Evolutionary conservation across 176 grass and related monocot species (phyloP), one percentile per base, ranked within the genome.

Genomic region (Avena insularis): DNA sequence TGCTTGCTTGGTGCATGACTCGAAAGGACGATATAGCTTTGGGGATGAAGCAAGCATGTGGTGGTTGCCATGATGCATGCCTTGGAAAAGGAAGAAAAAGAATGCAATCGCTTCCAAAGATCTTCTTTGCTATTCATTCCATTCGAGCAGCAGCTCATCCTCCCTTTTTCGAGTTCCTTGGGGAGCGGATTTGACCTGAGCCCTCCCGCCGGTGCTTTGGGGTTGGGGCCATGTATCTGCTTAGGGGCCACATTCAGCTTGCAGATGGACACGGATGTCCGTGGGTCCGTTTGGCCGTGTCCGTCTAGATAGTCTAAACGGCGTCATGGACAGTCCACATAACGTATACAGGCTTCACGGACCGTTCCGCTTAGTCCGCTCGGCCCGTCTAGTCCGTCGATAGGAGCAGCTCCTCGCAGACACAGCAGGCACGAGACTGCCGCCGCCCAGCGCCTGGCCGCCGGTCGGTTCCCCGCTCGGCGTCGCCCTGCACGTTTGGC

Each of bases 1-100:
- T 50, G 35, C 81, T 48, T 50, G 40, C 40, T 43, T 43, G 17
- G 80, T 10, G 74, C 84, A 77, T 9, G 14, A 57, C 2, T 9
- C 83, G 43, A 86, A 90, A 86, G 88, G 25, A 14, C 13, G 27
- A 15, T 6, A 43, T 53, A 11, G 31, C 83, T 82, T 78, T 88
- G 79, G 61, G 50, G 25, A 67, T 80, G 40, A 43, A 43, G 40
- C 36, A 69, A 75, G 77, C 68, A 40, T 76, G 85, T 10, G 85
- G 77, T 83, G 89, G 80, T 76, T 75, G 74, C 29, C 72, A 49
- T 80, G 36, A 50, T 86, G 17, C 19, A 46, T 20, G 66, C 55
- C 56, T 66, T 27, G 79, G 29, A 74, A 53, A 36, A 47, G 38
- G 76, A 1, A 43, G 55, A 40, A 58, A 82, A 77, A 55, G 36